A percentile compares a stretch with the other conserved stretches of the same genome.
These are phyloP conservation scores for Yarrowia sp. DNA, from an alignment of 805 yeast species.

Conservation along the genomic window DNA sequence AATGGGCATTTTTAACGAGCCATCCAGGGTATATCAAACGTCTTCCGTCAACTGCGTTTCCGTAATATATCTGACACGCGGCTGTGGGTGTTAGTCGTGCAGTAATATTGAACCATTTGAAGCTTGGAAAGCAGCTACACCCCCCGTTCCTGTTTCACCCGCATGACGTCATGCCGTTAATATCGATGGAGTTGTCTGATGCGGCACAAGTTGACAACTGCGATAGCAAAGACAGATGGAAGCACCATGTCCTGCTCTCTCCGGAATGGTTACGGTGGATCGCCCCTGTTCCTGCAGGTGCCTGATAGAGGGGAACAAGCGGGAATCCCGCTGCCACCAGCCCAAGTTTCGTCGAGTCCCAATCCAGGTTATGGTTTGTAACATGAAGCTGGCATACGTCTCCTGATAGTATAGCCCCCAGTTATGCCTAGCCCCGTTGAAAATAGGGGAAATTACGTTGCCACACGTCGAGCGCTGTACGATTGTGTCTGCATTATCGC, in stretches of 20 bases:
- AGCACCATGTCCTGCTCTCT: too few species aligned
- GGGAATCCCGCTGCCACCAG: too few species aligned
- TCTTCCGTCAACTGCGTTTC: not conserved
- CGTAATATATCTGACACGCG: not conserved
- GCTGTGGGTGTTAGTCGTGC: not conserved
- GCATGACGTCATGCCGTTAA: conserved; percentile 27
- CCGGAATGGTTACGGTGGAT: not conserved
- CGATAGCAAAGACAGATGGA: too few species aligned
- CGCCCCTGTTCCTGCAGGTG: conserved; percentile 32
- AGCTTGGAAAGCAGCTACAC: too few species aligned
- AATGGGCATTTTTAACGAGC: too few species aligned
- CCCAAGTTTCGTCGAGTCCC: conserved; percentile 13
- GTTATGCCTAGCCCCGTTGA: too few species aligned
- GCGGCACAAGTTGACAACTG: too few species aligned
- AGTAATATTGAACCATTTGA: too few species aligned
- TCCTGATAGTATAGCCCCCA: too few species aligned
- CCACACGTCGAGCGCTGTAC: too few species aligned
- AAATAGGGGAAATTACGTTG: too few species aligned
- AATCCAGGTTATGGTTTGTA: conserved; percentile 12
- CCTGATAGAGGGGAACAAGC: conserved; percentile 17
- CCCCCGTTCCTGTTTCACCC: conserved; percentile 1
- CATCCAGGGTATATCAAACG: not conserved
- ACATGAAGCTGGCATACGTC: conserved; percentile 9
- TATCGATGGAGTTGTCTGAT: not conserved
- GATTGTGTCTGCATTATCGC: too few species aligned